These are phyloP conservation scores for Hevea brasiliensis DNA, from an alignment of 345 rosid genomes.

Conservation along the genomic window DNA sequence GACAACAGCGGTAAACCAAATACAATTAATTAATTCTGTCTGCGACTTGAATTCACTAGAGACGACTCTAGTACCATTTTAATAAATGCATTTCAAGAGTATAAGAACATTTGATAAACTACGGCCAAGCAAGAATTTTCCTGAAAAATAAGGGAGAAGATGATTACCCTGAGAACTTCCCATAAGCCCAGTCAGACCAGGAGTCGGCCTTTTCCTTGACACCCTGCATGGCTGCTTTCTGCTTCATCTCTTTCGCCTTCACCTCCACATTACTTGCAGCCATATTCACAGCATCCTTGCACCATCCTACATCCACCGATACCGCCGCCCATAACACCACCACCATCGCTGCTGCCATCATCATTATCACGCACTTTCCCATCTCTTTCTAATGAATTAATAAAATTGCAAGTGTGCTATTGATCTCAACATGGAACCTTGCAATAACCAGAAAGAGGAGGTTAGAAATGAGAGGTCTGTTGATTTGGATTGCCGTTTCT, in stretches of 20 bases:
- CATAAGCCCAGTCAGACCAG: constrained; percentile 39
- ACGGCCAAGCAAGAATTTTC: neutral
- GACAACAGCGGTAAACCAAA: no score
- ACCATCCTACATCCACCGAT: constrained; percentile 23
- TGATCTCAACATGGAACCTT: no score
- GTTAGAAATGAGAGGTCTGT: no score
- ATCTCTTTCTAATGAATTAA: no score
- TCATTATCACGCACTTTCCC: neutral
- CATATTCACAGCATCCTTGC: constrained; percentile 19
- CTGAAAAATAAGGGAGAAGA: neutral
- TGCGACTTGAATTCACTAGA: no score
- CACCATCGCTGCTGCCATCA: neutral
- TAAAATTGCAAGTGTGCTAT: no score
- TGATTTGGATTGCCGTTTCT: no score
- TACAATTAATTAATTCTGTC: no score
- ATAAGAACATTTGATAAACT: no score
- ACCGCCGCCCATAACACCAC: constrained; percentile 2
- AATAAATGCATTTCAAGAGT: no score
- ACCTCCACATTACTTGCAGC: constrained; percentile 19
- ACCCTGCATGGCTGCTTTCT: constrained; percentile 25
- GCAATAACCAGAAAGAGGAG: no score
- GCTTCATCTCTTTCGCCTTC: constrained; percentile 23
- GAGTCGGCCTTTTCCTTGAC: constrained; percentile 30
- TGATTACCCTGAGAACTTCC: constrained; percentile 35
- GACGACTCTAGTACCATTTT: no score